Conservation (phyloP, 2,329 filamentous ascomycete genomes). For the Monosporascus cannonballus region DNA sequence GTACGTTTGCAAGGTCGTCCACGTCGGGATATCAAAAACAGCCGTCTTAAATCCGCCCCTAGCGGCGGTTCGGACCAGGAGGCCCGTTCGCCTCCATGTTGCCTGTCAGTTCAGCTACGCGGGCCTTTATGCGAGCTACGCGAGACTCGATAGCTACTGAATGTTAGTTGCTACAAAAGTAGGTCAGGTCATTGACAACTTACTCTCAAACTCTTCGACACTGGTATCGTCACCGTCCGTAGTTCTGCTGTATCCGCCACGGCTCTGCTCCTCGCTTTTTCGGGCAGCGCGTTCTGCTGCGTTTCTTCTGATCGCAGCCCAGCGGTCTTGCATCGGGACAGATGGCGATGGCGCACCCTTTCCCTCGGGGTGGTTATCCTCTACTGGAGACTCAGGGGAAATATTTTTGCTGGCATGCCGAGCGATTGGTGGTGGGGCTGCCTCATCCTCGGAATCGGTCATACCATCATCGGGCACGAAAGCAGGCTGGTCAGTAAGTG, state of each 20-base stretch:
- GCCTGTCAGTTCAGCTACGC: conserved; percentile 88
- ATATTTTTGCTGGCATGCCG: conserved; percentile 26
- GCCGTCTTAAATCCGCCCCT: conserved; percentile 19
- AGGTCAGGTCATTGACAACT: conserved; percentile 9
- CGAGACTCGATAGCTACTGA: conserved; percentile 84
- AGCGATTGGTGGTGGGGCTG: conserved; percentile 45
- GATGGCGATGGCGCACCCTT: conserved; percentile 24
- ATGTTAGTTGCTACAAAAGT: conserved; percentile 15
- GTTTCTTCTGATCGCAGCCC: conserved; percentile 95
- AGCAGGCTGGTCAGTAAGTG: conserved; percentile 77
- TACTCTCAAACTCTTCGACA: conserved; percentile 58
- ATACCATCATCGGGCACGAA: conserved; percentile 60
- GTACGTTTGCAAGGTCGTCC: not conserved
- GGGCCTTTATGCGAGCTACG: conserved; percentile 94
- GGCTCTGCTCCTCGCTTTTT: conserved; percentile 59
- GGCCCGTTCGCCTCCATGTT: conserved; percentile 58
- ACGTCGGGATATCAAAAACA: conserved; percentile 1
- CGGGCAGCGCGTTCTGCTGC: conserved; percentile 74
- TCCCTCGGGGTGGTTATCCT: conserved; percentile 20
- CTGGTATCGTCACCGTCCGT: conserved; percentile 75
- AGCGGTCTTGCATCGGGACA: conserved; percentile 62
- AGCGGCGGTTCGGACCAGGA: conserved; percentile 27
- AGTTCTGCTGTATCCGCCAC: conserved; percentile 49
- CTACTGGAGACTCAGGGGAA: conserved; percentile 1
- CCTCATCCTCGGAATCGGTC: conserved; percentile 40